Base-by-base conservation (phyloP, 2,329 filamentous ascomycete species). In the Salinomyces thailandicus region DNA sequence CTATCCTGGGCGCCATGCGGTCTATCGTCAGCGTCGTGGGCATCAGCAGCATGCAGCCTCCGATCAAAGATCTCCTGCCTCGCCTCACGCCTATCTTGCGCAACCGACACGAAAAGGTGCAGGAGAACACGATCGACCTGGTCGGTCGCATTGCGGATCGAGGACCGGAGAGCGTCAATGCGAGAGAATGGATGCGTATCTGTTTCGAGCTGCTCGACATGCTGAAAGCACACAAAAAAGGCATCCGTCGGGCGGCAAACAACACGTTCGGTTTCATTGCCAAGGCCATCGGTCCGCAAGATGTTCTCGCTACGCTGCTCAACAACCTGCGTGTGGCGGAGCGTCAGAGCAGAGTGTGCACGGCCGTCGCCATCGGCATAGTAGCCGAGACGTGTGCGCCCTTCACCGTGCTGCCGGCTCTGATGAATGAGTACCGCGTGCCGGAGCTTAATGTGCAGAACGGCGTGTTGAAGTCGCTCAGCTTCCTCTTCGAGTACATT, bases 181-280 rank as follows among this genome's bases (percentile, higher is more conserved):
- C 91, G 11, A 77, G 91, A 54, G 91, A 98, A 63, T 98, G 91
- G 91, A 98, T 98, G 93, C 80, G 91, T 59, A 98, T 98, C 60
- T 98, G 91, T 66, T 98, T 98, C 62, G 91, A 98, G 67, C 71
- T 98, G 36, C 77, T 98, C 18, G 91, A 98, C 64, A 98, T 98
- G 91, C 75, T 98, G 54, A 98, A 98, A 65, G 91, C 91, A 5
- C 91, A 98, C 71, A 98, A 98, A 67, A 98, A 98, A 72, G 93
- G 91, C 47, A 98, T 98, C 50, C 83, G 91, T 47, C 81, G 91
- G 61, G 91, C 91, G 15, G 93, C 91, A 51, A 98, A 98, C 75
- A 98, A 98, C 69, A 98, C 91, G 0, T 98, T 98, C 54, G 91
- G 91, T 60, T 98, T 95, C 72, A 98, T 98, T 54, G 91, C 91